Evolutionary conservation across 805 yeast genomes (phyloP).

Genomic region (Kluyveromyces lactis): DNA sequence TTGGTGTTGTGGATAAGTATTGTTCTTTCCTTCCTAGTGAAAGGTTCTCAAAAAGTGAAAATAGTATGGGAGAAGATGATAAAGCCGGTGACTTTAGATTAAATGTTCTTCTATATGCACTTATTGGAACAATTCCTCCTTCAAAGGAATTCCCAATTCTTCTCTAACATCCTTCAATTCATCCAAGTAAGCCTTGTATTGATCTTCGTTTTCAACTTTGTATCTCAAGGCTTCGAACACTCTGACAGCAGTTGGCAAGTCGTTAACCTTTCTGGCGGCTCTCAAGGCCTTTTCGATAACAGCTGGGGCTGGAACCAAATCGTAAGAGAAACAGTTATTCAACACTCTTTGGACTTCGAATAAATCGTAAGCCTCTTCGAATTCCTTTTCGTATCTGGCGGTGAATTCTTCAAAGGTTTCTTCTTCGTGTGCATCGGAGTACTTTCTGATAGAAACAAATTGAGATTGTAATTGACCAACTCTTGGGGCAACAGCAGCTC

Average conservation of each 20-base stretch:
- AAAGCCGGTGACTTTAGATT: too few relatives aligned
- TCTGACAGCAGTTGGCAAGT: constrained; percentile 97
- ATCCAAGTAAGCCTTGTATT: constrained; percentile 91
- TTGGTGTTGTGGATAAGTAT: too few relatives aligned
- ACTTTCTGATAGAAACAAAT: constrained; percentile 42
- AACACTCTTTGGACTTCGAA: constrained; percentile 89
- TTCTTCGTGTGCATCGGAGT: constrained; percentile 75
- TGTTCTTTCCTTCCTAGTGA: too few relatives aligned
- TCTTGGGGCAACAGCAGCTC: constrained; percentile 7
- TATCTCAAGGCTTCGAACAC: constrained; percentile 94
- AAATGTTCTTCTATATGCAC: not conserved
- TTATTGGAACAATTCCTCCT: constrained; percentile 70
- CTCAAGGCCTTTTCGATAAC: constrained; percentile 92
- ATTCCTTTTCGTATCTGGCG: constrained; percentile 84
- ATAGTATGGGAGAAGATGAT: too few relatives aligned
- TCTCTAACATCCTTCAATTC: constrained; percentile 87
- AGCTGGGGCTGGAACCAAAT: constrained; percentile 95
- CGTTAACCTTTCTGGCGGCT: constrained; percentile 98
- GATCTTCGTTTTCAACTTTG: constrained; percentile 91
- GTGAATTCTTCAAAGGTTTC: constrained; percentile 95
- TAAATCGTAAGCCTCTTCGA: constrained; percentile 84
- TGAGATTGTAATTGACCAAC: constrained; percentile 10
- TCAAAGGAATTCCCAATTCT: constrained; percentile 87
- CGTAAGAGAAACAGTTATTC: constrained; percentile 97
- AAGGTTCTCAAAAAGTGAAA: too few relatives aligned